Evolutionary conservation across 441 rosid species (phyloP), one percentile per base, ranked within the genome.

Genomic region (Brassica balearica): DNA sequence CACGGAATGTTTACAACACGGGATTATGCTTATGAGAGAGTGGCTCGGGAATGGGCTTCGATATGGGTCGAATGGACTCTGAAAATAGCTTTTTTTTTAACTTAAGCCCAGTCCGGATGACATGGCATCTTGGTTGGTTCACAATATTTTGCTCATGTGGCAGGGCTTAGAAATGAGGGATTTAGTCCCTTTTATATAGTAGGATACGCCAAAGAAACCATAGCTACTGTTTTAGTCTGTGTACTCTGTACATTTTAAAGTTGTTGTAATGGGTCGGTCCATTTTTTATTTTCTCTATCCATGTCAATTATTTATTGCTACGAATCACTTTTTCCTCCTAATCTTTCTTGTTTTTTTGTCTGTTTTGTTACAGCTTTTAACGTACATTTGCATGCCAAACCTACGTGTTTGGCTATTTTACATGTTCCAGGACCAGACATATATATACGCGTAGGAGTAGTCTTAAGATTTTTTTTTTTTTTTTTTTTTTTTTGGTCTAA

Each of bases 381-480:
- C 78, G 78, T 79, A 36, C 70, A 73, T 15, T 67, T 67, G 81
- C 82, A 78, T 78, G 82, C 69, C 75, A 8, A 72, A 63, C 69
- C 77, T 78, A 68, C 59, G 46, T 61, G 65, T 79, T 73, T 73
- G 74, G 59, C 65, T 73, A 79, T 48, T 46, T 46, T 73, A 58
- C 55, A 32, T 68, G 73, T 73, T 60, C 20, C 43, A 29, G 58
- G 81, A 72, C 77, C 63, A 78, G 71, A 71, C 66, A 53, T 4
- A 32, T 76, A 32, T 74, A 15, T 19, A 19, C 3, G 38, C 53
- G 17, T 63, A 29, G 17, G 56, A 63, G 27, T 74, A 15, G 67
- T 58, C 22, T 76, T 60, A 20, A 9, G 19, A 46, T 34, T n/a
- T n/a, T n/a, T n/a, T n/a, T n/a, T n/a, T n/a, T n/a, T n/a, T n/a